These are phyloP conservation scores for Arachnomyces sp. DNA, from an alignment of 2,329 filamentous ascomycete genomes.

Conservation along the genomic window DNA sequence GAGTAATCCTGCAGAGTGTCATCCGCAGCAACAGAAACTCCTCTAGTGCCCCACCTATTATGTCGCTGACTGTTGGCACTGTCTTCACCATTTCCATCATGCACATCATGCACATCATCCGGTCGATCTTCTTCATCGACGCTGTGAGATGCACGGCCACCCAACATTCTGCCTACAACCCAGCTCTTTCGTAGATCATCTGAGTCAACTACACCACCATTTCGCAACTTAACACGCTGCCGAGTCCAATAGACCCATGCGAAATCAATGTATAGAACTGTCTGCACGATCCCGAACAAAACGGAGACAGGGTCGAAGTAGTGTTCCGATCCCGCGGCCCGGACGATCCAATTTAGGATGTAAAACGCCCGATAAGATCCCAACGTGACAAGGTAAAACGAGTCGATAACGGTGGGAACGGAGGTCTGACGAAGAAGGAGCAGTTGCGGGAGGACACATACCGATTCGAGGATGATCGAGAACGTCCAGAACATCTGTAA, in stretches of 20 bases:
- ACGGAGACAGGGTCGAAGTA: slow-evolving; percentile 65
- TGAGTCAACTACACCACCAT: slow-evolving; percentile 79
- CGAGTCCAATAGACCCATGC: slow-evolving; percentile 94
- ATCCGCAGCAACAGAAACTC: slow-evolving; percentile 54
- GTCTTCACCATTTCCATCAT: slow-evolving; percentile 19
- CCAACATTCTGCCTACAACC: slow-evolving; percentile 72
- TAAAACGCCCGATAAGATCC: slow-evolving; percentile 85
- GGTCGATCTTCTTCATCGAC: slow-evolving; percentile 33
- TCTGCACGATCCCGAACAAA: slow-evolving; percentile 84
- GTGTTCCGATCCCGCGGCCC: slow-evolving; percentile 52
- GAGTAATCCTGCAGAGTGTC: slow-evolving; percentile 31
- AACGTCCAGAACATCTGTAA: slow-evolving; percentile 73
- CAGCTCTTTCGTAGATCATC: slow-evolving; percentile 82
- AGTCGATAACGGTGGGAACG: slow-evolving; percentile 91
- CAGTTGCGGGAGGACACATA: slow-evolving; percentile 84
- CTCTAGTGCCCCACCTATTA: slow-evolving; percentile 51
- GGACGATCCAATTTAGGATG: slow-evolving; percentile 81
- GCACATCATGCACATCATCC: slow-evolving; percentile 19
- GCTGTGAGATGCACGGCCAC: slow-evolving; percentile 31
- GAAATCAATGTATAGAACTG: slow-evolving; percentile 84
- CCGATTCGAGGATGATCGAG: slow-evolving; percentile 83
- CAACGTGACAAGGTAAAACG: slow-evolving; percentile 84
- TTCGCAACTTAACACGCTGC: slow-evolving; percentile 86
- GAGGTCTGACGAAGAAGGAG: slow-evolving; percentile 89
- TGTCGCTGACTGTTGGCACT: slow-evolving; percentile 18